These are phyloP conservation scores for Venturia oleaginea DNA, from an alignment of 2,329 filamentous ascomycete species.

Conservation along the genomic window DNA sequence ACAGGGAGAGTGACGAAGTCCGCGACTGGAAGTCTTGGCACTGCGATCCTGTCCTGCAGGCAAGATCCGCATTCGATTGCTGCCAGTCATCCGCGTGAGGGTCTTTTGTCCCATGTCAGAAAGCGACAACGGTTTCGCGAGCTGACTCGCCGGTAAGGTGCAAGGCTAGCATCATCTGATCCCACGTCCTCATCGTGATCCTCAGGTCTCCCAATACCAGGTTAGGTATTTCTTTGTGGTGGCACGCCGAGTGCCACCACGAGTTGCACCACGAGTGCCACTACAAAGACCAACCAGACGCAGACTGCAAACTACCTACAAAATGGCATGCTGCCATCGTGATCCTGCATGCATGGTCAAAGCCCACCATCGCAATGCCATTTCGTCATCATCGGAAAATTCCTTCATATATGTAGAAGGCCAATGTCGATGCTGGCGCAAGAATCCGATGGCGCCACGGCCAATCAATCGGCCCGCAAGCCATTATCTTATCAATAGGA, in stretches of 20 bases:
- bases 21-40: background rate
- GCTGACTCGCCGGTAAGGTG: background rate
- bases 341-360: no score
- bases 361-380: background rate
- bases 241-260: no score
- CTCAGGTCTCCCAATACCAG: no score
- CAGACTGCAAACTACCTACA: background rate
- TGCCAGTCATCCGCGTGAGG: background rate
- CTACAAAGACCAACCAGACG: background rate
- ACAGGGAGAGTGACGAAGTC: background rate
- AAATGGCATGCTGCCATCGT: no score
- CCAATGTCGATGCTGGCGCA: background rate
- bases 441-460: background rate
- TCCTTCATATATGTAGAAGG: background rate
- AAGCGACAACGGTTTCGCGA: background rate
- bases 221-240: no score
- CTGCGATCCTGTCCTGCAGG: background rate
- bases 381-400: background rate
- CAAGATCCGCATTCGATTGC: background rate
- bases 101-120: background rate
- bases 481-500: background rate
- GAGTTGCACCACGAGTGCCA: no score
- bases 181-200: no score
- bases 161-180: no score
- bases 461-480: conserved; percentile 1